Conservation (phyloP, 1,139 yeast genomes). For the Pichia cactophila region DNA sequence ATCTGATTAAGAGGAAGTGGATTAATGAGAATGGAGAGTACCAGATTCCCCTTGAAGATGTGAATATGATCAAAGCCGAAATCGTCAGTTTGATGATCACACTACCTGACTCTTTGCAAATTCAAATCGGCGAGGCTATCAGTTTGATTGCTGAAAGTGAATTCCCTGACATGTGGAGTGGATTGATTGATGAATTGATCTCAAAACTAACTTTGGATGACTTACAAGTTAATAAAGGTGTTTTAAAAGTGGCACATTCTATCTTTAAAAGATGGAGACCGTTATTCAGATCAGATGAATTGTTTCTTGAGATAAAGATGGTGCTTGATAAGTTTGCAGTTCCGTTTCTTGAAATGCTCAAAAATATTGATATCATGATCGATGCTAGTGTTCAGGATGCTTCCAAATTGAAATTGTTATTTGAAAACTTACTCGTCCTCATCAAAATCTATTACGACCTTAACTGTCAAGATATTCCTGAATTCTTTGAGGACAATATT, state of each 20-base stretch:
- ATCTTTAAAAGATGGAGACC: slow-evolving; percentile 98
- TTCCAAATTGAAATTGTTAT: slow-evolving; percentile 44
- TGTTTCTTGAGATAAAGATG: slow-evolving; percentile 78
- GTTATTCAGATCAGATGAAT: slow-evolving; percentile 80
- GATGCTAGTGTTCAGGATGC: slow-evolving; percentile 38
- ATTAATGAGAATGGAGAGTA: slow-evolving; percentile 82
- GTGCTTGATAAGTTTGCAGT: slow-evolving; percentile 80
- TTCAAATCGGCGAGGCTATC: slow-evolving; percentile 90
- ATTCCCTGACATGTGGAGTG: slow-evolving; percentile 86
- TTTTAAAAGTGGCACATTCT: slow-evolving; percentile 86
- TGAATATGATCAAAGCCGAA: slow-evolving; percentile 60
- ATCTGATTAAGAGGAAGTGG: slow-evolving; percentile 80
- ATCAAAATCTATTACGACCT: slow-evolving; percentile 84
- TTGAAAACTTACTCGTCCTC: slow-evolving; percentile 66
- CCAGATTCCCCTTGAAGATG: slow-evolving; percentile 54
- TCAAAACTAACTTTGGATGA: slow-evolving; percentile 54
- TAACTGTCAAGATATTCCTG: slow-evolving; percentile 97
- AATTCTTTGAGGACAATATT: slow-evolving; percentile 90
- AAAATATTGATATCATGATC: slow-evolving; percentile 60
- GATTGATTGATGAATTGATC: slow-evolving; percentile 69
- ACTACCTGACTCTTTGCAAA: slow-evolving; percentile 66
- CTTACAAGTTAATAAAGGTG: slow-evolving; percentile 74
- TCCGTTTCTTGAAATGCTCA: slow-evolving; percentile 67
- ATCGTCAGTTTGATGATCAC: slow-evolving; percentile 78
- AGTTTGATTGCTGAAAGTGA: slow-evolving; percentile 92